phyloP scores from a whole-genome alignment of 306 rosid genomes.

The Ormosia emarginata region DNA sequence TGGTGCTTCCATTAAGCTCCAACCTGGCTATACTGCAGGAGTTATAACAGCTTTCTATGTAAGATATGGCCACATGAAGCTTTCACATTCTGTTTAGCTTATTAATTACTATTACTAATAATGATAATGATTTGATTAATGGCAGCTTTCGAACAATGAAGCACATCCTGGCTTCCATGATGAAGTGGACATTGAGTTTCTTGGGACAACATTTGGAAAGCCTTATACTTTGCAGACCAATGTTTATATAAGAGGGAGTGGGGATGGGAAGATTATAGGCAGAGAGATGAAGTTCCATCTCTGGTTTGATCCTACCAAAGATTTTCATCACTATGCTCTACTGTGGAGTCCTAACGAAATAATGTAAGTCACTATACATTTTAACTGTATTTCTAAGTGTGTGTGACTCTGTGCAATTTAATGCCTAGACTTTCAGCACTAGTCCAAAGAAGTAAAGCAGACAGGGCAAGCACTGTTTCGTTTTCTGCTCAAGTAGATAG shows the following conservation, averaged over 20 bases:
- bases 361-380: constrained; percentile 51
- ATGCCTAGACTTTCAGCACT: neutral
- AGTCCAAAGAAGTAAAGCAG: neutral
- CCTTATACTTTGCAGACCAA: constrained; percentile 98
- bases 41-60: constrained; percentile 95
- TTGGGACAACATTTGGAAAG: constrained; percentile 94
- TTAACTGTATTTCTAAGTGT: neutral
- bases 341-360: constrained; percentile 89
- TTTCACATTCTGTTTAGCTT: constrained; percentile 5
- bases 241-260: constrained; percentile 87
- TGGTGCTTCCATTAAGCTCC: constrained; percentile 83
- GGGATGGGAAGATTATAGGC: constrained; percentile 82
- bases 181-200: constrained; percentile 95
- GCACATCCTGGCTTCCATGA: constrained; percentile 98
- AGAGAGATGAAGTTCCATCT: constrained; percentile 96
- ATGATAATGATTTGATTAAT: constrained; percentile 14
- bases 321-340: constrained; percentile 90
- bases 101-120: neutral
- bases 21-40: constrained; percentile 97
- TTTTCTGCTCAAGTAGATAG: constrained; percentile 16
- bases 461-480: neutral
- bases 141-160: constrained; percentile 87
- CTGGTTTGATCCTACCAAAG: constrained; percentile 92
- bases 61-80: constrained; percentile 25
- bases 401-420: neutral